A percentile compares a stretch with the other conserved stretches of the same genome.
phyloP scores from a whole-genome alignment of 176 grass and related monocot species.

The Eleusine indica region DNA sequence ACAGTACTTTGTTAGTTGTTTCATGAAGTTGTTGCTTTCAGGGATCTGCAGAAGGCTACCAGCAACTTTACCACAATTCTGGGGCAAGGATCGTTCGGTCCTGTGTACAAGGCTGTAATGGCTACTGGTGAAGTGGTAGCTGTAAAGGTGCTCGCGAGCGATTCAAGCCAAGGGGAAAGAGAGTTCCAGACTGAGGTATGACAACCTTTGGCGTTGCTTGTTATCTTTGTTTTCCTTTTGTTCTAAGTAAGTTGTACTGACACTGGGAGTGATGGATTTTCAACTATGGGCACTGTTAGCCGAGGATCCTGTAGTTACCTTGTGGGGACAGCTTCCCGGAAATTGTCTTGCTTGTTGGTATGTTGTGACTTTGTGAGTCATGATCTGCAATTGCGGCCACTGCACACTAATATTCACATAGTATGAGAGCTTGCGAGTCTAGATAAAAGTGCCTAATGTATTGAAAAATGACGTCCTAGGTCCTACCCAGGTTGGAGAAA shows the following conservation, averaged over 20 bases:
- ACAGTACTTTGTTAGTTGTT: constrained; percentile 22
- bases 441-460: not conserved
- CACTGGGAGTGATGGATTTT: not conserved
- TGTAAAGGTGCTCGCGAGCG: constrained; percentile 86
- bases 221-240: not conserved
- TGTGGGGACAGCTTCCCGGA: not conserved
- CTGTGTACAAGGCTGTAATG: constrained; percentile 95
- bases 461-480: constrained; percentile 11
- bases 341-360: not conserved
- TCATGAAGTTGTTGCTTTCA: constrained; percentile 39
- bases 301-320: not conserved
- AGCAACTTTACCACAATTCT: constrained; percentile 90
- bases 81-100: constrained; percentile 94
- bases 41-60: constrained; percentile 94
- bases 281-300: not conserved
- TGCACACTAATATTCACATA: not conserved
- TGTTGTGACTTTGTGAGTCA: not conserved
- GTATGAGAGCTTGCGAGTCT: not conserved
- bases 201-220: not conserved
- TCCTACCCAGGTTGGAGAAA: not conserved
- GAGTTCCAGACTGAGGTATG: constrained; percentile 96
- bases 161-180: constrained; percentile 90
- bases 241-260: not conserved
- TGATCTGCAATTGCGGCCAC: not conserved
- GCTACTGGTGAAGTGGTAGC: constrained; percentile 84